Evolutionary conservation across 257 asterid species (phyloP), one percentile per base, ranked within the genome.

Genomic region (Plantago major): DNA sequence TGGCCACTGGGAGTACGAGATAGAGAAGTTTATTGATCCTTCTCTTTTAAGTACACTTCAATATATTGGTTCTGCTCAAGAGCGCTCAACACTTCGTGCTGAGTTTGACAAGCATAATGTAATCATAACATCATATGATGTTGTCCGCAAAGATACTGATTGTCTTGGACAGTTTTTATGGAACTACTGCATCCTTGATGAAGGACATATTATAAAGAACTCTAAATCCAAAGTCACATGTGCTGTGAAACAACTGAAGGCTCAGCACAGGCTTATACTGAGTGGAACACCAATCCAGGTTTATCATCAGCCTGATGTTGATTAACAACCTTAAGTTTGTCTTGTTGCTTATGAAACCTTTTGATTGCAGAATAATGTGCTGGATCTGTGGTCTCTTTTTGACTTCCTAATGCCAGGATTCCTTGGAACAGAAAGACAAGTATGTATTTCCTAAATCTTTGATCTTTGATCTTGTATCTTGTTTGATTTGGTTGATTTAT

Each of bases 201-300:
- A 93, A 78, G 99, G 99, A 37, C 99, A 93, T 74, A 83, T 89
- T 44, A 93, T 93, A 79, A 93, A 87, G 76, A 93, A 93, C 61
- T 69, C 95, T 6, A 89, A 87, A 81, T 93, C 99, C 47, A 93
- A 93, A 76, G 90, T 93, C 58, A 93, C 99, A 10, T 60, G 64
- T 73, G 96, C 99, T 63, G 97, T 93, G 69, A 93, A 93, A 81
- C 97, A 84, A 56, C 77, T 93, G 77, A 93, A 82, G 76, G 89
- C 97, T 60, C 87, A 79, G 81, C 99, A 93, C 74, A 97, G 99
- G 67, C 97, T 93, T 73, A 81, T 93, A 76, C 63, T 93, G 71
- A 93, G 99, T 78, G 99, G 99, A 69, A 93, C 99, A 52, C 99
- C 99, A 33, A 93, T 93, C 59, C 99, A 93, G 99, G 99, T 93